Conservation (phyloP, 106 monocot species). For the Apostasia shenzhenica region DNA sequence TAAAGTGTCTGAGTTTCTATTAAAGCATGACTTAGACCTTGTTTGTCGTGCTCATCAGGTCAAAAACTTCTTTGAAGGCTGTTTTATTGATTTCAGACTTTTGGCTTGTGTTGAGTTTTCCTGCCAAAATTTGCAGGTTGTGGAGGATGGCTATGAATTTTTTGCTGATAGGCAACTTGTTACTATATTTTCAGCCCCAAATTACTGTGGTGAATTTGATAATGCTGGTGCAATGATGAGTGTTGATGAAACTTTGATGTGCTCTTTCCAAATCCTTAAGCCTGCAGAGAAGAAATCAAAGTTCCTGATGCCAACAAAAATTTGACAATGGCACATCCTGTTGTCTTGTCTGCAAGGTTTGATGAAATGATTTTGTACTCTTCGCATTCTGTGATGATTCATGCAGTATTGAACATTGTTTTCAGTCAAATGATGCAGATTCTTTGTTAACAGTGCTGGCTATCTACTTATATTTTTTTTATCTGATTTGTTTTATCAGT, state of each 20-base stretch:
- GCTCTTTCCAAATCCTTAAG: conserved; percentile 28
- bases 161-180: conserved; percentile 54
- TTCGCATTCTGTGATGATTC: background rate
- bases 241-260: conserved; percentile 33
- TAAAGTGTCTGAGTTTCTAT: conserved; percentile 42
- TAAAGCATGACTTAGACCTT: conserved; percentile 47
- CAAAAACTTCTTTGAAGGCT: background rate
- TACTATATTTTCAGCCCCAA: conserved; percentile 46
- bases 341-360: background rate
- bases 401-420: too few species aligned
- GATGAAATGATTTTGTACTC: background rate
- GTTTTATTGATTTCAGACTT: background rate
- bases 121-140: conserved; percentile 24
- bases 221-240: conserved; percentile 42
- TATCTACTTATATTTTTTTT: too few species aligned
- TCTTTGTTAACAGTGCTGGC: too few species aligned
- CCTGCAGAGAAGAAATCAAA: conserved; percentile 27
- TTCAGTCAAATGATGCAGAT: too few species aligned
- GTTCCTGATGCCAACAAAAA: conserved; percentile 21
- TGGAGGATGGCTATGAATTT: conserved; percentile 58
- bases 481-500: too few species aligned
- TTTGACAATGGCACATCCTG: background rate
- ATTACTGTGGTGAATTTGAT: conserved; percentile 36
- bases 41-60: conserved; percentile 56
- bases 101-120: background rate